A percentile compares a stretch with the other conserved stretches of the same genome.
Evolutionary conservation across 1,139 yeast species (phyloP).

Genomic region (Yamadazyma kanchanaburiensis): DNA sequence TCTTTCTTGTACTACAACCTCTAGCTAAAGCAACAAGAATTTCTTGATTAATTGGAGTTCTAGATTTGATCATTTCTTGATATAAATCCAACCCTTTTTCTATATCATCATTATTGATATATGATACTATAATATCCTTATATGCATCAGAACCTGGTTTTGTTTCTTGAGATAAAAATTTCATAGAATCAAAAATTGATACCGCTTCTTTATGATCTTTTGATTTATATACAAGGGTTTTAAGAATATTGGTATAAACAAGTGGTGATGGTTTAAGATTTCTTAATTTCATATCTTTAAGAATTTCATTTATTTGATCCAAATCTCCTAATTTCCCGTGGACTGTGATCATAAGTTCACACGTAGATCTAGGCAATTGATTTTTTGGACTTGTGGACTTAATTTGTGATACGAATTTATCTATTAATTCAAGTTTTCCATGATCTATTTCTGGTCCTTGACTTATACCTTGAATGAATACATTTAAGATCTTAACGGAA

Average conservation of each 20-base stretch:
- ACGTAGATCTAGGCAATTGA: slow-evolving; percentile 22
- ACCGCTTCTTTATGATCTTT: slow-evolving; percentile 60
- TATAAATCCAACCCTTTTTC: slow-evolving; percentile 76
- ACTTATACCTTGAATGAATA: slow-evolving; percentile 42
- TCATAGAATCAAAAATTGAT: slow-evolving; percentile 80
- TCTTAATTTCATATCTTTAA: slow-evolving; percentile 48
- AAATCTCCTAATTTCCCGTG: slow-evolving; percentile 34
- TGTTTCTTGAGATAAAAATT: slow-evolving; percentile 62
- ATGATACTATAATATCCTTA: slow-evolving; percentile 65
- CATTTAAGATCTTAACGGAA: slow-evolving; percentile 36
- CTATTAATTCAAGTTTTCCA: slow-evolving; percentile 21
- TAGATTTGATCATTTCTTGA: slow-evolving; percentile 55
- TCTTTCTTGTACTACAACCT: slow-evolving; percentile 61
- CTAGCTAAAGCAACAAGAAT: slow-evolving; percentile 66
- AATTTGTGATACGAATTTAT: slow-evolving; percentile 18
- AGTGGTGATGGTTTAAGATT: slow-evolving; percentile 53
- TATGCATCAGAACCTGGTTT: slow-evolving; percentile 69
- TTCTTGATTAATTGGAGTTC: slow-evolving; percentile 32
- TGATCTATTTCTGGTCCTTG: slow-evolving; percentile 21
- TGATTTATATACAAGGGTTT: slow-evolving; percentile 58
- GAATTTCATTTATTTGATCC: slow-evolving; percentile 29
- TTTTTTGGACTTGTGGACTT: slow-evolving; percentile 14
- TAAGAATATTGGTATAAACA: slow-evolving; percentile 62
- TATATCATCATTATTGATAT: slow-evolving; percentile 57
- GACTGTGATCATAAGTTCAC: slow-evolving; percentile 38